phyloP scores from a whole-genome alignment of 306 rosid genomes.

The Medicago ruthenica region DNA sequence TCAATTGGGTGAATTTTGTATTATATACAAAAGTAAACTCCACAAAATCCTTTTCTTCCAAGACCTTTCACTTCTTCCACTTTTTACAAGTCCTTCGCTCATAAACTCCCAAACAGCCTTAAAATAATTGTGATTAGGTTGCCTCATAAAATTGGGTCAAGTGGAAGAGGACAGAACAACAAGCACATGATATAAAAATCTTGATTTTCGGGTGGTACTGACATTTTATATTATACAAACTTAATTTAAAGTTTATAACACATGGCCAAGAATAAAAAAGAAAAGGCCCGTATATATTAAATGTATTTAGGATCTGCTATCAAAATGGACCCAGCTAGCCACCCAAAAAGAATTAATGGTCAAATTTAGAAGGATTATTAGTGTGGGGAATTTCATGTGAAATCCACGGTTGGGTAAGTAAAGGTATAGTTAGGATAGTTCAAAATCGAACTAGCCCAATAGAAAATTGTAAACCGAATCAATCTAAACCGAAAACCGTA shows the following conservation, averaged over 20 bases:
- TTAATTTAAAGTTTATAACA: slow-evolving; percentile 1
- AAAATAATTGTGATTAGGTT: too few relatives aligned
- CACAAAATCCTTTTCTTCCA: too few relatives aligned
- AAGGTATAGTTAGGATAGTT: too few relatives aligned
- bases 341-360: not conserved
- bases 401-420: not conserved
- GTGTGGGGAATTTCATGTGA: not conserved
- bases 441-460: too few relatives aligned
- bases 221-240: not conserved
- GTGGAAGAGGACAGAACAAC: not conserved
- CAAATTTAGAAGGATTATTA: not conserved
- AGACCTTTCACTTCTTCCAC: too few relatives aligned
- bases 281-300: not conserved
- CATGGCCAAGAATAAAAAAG: not conserved
- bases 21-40: too few relatives aligned
- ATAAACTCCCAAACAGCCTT: too few relatives aligned
- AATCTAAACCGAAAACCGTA: too few relatives aligned
- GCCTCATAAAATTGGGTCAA: not conserved
- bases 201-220: not conserved
- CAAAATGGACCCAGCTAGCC: slow-evolving; percentile 5
- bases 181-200: not conserved
- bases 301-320: not conserved
- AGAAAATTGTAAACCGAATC: too few relatives aligned
- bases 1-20: too few relatives aligned
- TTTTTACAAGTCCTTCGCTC: too few relatives aligned